Evolutionary conservation across 495 filamentous ascomycete species (phyloP), one percentile per base, ranked within the genome.

Genomic region (Monascus purpureus): DNA sequence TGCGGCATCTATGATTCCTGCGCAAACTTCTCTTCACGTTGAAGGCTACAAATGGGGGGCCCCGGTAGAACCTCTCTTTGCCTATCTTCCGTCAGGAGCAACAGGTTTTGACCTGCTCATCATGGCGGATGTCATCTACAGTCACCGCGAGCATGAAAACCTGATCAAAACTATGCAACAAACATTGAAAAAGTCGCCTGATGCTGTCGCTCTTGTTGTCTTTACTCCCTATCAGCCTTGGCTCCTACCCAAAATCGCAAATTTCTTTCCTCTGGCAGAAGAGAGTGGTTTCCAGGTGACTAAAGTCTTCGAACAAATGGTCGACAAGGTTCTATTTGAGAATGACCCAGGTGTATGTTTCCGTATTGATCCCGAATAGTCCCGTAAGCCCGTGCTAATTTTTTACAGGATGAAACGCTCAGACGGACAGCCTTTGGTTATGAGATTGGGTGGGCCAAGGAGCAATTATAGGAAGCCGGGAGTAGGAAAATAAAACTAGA

Each of bases 191-290:
- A 63, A 61, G 25, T 45, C 53, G 5, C 35, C 41, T n/a, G 54
- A 61, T 9, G 67, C 78, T 12, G 67, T 61, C 27, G 87, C 85
- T 1, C 57, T 84, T 42, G 87, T 94, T 9, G 90, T 93, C 43
- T 96, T 96, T 53, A 92, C 85, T 0, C 83, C 82, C 1, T 92
- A 96, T 58, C 64, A 90, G 38, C 86, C 88, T 1, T 94, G 86
- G 87, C 56, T 94, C 41, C 59, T 80, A 38, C 68, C 81, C 33
- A 77, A 80, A 53, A 90, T 93, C 41, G 61, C 94, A 47, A 68
- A 62, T 4, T 94, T 96, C 59, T 93, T 96, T 46, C 76, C 83
- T 15, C 43, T 82, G 28, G 79, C 75, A 2, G 59, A 70, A 36
- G 62, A 70, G 33, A 57, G 47, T 25, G 85, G 84, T 0, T 81